Evolutionary conservation across 2,329 filamentous ascomycete genomes (phyloP), one percentile per base, ranked within the genome.

Genomic region (Stagonosporopsis tanaceti): DNA sequence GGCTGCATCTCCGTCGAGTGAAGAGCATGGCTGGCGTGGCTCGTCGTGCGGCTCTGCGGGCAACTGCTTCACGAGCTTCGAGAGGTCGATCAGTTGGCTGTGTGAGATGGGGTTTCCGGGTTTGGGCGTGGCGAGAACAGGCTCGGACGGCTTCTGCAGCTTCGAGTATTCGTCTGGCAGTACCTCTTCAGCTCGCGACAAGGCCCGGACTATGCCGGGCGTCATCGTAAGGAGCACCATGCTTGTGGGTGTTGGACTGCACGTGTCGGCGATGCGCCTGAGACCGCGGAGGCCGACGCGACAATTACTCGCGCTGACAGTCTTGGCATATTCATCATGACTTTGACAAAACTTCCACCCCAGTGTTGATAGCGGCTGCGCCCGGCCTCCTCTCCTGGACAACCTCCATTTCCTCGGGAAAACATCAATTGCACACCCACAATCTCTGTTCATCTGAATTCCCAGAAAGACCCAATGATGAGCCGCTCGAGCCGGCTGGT

Each of bases 171-270:
- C 64, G 15, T 68, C 66, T 7, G 64, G 59, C 11, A 57, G 58
- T 42, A 60, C 17, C 45, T 59, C 39, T 38, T 59, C 60, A 57
- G 74, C 73, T 57, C 66, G 74, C 15, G 79, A 67, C 11, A 93
- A 70, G 0, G 84, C 89, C 73, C 86, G 85, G 77, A 89, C 85
- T 28, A 91, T 86, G 65, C 85, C 80, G 66, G 84, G 75, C 4
- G 90, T 93, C 82, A 92, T 89, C n/a, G 88, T 91, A 39, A 95
- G 85, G 40, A 90, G 81, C 17, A 93, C 90, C 91, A 94, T 94
- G 46, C 40, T 24, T 46, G 48, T 22, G 47, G 47, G 7, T 15
- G 35, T 25, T 17, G 25, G 22, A 25, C 34, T 57, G 32, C 17
- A 20, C 28, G 41, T 51, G 44, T 24, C 17, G 28, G 35, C 39